Base-by-base conservation (phyloP, 2,329 filamentous ascomycete species). In the Arthroderma sp. region DNA sequence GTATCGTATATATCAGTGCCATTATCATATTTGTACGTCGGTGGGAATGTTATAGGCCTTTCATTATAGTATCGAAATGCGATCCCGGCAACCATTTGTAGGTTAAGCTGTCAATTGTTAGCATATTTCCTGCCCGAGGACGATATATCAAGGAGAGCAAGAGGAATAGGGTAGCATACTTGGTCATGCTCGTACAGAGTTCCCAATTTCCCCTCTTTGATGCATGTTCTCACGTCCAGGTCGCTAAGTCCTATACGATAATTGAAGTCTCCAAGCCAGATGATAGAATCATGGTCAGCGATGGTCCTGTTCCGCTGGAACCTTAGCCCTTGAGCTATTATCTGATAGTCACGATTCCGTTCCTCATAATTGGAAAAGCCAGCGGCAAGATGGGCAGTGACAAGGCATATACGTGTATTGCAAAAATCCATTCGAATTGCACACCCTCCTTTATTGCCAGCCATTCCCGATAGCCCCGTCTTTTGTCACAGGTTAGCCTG, bases 181-280 rank as follows among this genome's bases (percentile, higher is more conserved):
- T 95, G 88, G 57, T 96, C 89, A 55, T 95, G 93, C 49, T 91
- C 83, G 59, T 94, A 93, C 41, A 96, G 66, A 11, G 74, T 80
- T 45, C 82, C 83, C 7, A 94, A 70, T 56, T 95, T 82, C 28
- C 76, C 71, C 44, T 75, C 73, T 54, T 81, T 75, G 44, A 94
- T 78, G 6, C 94, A 68, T 30, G 80, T 75, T 52, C 84, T 81
- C 5, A 86, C 85, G 48, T 74, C 80, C 34, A 94, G 86, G 51
- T 85, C 79, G 38, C 74, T 75, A 46, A 96, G 72, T 1, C 88
- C 89, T 55, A 98, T 94, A 11, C 91, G 82, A 63, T 98, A 98
- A 60, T 98, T 98, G 70, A 98, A 98, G 62, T 98, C 91, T 4
- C 91, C 91, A 36, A 95, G 74, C 89, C 91, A 98, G 43, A 95